Percentiles rank a stretch among this genome's conserved stretches.
Conservation (phyloP, 176 grass and related monocot genomes). For the Juncus effusus region DNA sequence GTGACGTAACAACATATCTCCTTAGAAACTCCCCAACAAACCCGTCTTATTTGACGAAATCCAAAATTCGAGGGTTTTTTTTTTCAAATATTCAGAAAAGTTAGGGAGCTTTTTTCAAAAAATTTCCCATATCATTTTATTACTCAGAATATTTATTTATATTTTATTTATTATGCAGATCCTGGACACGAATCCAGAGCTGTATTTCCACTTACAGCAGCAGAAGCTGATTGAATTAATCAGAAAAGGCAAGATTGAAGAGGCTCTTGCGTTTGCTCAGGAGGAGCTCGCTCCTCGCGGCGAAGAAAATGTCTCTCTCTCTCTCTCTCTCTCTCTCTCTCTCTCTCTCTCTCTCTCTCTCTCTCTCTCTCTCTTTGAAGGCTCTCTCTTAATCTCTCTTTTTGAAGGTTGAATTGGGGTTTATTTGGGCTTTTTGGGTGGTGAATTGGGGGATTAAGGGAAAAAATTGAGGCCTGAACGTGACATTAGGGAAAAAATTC, state of each 20-base stretch:
- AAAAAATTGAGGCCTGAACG: no score
- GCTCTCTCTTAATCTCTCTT: no score
- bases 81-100: background rate
- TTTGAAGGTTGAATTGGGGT: no score
- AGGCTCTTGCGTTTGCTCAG: slow-evolving; percentile 97
- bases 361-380: no score
- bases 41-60: no score
- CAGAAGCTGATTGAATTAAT: slow-evolving; percentile 98
- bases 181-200: slow-evolving; percentile 88
- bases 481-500: no score
- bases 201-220: slow-evolving; percentile 98
- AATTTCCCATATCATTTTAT: slow-evolving; percentile 15
- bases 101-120: background rate
- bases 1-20: no score
- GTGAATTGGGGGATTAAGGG: no score
- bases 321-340: slow-evolving; percentile 8
- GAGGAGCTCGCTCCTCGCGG: slow-evolving; percentile 93
- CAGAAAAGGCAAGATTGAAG: slow-evolving; percentile 74
- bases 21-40: no score
- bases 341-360: slow-evolving; percentile 1
- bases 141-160: slow-evolving; percentile 9
- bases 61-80: no score
- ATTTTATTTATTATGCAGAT: slow-evolving; percentile 50
- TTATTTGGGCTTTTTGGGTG: no score
- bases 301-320: slow-evolving; percentile 80